These are phyloP conservation scores for Monosporascus sp. DNA, from an alignment of 2,329 filamentous ascomycete species.

Conservation along the genomic window DNA sequence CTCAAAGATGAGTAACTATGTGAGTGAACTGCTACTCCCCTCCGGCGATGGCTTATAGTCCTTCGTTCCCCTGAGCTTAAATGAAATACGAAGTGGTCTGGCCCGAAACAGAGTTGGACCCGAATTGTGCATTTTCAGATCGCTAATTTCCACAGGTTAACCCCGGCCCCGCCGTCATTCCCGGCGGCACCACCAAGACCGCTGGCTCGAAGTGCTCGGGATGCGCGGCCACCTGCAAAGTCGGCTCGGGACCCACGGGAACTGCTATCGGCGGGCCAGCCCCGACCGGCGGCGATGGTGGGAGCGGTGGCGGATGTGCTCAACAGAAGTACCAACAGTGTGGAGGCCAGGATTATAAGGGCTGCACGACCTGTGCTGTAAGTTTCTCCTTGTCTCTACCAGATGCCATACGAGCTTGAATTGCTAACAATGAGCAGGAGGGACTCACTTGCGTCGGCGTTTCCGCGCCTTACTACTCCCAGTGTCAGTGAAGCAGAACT, in stretches of 20 bases:
- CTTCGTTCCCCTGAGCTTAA: no score
- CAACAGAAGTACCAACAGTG: conserved; percentile 34
- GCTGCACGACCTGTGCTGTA: conserved; percentile 36
- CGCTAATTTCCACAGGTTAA: conserved; percentile 16
- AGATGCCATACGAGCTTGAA: not conserved
- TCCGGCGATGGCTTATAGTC: no score
- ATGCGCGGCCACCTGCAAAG: conserved; percentile 34
- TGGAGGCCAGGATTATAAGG: conserved; percentile 35
- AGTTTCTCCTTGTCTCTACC: conserved; percentile 11
- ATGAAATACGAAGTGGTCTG: no score
- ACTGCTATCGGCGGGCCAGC: conserved; percentile 18
- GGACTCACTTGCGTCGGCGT: conserved; percentile 31
- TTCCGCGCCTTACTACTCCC: conserved; percentile 34
- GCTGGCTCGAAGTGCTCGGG: conserved; percentile 35
- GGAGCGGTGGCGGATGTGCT: conserved; percentile 22
- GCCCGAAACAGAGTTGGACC: no score
- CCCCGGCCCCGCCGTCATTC: conserved; percentile 38
- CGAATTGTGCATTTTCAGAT: not conserved
- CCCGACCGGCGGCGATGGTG: conserved; percentile 7
- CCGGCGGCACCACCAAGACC: conserved; percentile 34
- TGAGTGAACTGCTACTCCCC: not conserved
- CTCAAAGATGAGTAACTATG: conserved; percentile 32
- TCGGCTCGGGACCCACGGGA: conserved; percentile 25
- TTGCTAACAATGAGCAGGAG: conserved; percentile 14
- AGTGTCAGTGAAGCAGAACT: conserved; percentile 20